Base-by-base conservation (phyloP, 108 stramenopile genomes). In the Skeletonema menzelii region DNA sequence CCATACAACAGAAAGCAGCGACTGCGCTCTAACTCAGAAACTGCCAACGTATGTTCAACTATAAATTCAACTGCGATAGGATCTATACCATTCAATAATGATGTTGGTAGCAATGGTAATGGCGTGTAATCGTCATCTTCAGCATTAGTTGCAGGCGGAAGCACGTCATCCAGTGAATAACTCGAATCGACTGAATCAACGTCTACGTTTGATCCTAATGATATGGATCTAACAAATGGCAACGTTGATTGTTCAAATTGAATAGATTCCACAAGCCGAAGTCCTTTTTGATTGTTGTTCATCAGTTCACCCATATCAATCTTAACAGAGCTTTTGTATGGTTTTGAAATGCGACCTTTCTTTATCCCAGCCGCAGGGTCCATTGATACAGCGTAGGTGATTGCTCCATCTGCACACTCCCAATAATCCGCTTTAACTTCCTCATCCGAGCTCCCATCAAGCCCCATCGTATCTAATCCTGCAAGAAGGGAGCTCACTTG, bases 171-270 rank as follows among this genome's bases (percentile, higher is more conserved):
- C 26, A 74, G 67, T 13, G 70, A 86, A 59, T 75, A 86, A 27
- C 67, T 75, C 17, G 78, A 90, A 80, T 94, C 90, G 4, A 83
- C 92, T n/a, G 82, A 63, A 70, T 94, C 92, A 4, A 94, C 92
- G 72, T 94, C 92, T 4, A 85, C 42, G 61, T 88, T 82, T 19
- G 76, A 75, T 27, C 84, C 65, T 24, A 90, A 53, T 0, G 79
- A 59, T 12, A 87, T 61, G 2, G 76, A 81, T 63, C 88, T 63
- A 5, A 72, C 56, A 42, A 79, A 82, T 13, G 80, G 81, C 20
- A 77, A 19, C 4, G 55, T 37, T 15, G 34, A 28, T 22, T 22
- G 4, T 40, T 64, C 22, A 56, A 73, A 63, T 64, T 73, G 67
- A 40, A 73, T 57, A 17, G 72, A 66, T 61, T 80, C 79, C 12